Base-by-base conservation (phyloP, 1,284 basidiomycete species). In the Apiotrichum veenhuisii region DNA sequence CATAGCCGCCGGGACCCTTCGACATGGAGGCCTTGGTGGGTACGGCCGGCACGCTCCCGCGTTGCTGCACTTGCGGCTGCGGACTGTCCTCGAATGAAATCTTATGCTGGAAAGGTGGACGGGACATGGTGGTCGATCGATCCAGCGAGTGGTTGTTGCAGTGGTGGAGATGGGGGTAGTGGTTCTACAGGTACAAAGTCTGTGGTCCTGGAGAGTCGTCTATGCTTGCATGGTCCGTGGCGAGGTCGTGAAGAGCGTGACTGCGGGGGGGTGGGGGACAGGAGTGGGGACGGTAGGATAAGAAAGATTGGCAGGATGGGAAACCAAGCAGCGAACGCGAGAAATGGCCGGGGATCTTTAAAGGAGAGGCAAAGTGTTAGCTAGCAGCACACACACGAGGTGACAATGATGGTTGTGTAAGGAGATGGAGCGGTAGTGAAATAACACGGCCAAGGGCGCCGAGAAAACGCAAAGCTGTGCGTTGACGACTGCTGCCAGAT, bases 81-180 rank as follows among this genome's bases (percentile, higher is more conserved):
- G 12, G 22, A 18, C 20, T 55, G 12, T 71, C 68, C 42, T 65
- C 57, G 50, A 75, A 75, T 7, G 73, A 75, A 46, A 75, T 67
- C 52, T 70, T 71, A 18, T 69, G 57, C 27, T 57, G 51, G 23
- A 64, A 60, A n/a, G 62, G 58, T 10, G 73, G 72, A 26, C 72
- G 69, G 25, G 73, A 69, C 73, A 75, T 75, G 54, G 34, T 62
- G 23, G 34, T 5, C 14, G 47, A 43, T 33, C 18, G 33, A 8
- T 23, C 15, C n/a, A 34, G 25, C 14, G 36, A 20, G 15, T n/a
- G n/a, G n/a, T n/a, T n/a, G 33, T n/a, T 5, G 18, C 7, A 12
- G 34, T 33, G 36, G 23, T 14, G 11, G n/a, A 20, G 15, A 20
- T 23, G 12, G 30, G 20, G 20, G 26, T 27, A 36, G 40, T 46